Conservation (phyloP, 192 early-diverging fungal genomes). For the Coemansia sp. region DNA sequence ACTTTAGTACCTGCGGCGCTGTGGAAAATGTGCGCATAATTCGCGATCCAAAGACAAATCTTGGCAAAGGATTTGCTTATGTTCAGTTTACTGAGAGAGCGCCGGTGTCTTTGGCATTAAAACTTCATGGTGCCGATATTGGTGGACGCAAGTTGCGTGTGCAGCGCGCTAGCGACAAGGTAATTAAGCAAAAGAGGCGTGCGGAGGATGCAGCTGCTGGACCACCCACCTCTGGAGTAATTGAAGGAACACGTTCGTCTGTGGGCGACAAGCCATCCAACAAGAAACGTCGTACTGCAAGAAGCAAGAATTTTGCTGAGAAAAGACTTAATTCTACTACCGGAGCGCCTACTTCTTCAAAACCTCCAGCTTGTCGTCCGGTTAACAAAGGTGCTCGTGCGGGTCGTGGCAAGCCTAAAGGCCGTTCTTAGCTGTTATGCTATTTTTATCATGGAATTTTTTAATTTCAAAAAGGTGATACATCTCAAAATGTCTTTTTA, state of each 20-base stretch:
- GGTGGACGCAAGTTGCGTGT: constrained; percentile 46
- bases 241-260: constrained; percentile 60
- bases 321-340: constrained; percentile 23
- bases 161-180: constrained; percentile 45
- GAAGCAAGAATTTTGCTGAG: constrained; percentile 40
- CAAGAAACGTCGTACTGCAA: constrained; percentile 50
- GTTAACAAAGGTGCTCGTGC: not conserved
- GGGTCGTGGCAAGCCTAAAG: constrained; percentile 1
- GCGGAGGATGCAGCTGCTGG: constrained; percentile 8
- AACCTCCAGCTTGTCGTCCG: not conserved
- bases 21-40: constrained; percentile 82
- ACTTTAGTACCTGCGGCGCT: constrained; percentile 67
- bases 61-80: constrained; percentile 94
- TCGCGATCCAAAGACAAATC: constrained; percentile 76
- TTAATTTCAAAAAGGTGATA: not conserved
- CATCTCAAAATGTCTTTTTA: not conserved
- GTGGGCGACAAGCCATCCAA: constrained; percentile 54
- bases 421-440: constrained; percentile 7
- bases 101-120: constrained; percentile 73
- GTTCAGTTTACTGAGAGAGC: constrained; percentile 80
- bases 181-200: constrained; percentile 33
- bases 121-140: constrained; percentile 72
- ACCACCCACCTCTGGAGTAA: constrained; percentile 12
- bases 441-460: constrained; percentile 1
- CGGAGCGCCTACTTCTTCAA: not conserved